Evolutionary conservation across 2,329 filamentous ascomycete species (phyloP).

Genomic region (Nothophoma quercina): DNA sequence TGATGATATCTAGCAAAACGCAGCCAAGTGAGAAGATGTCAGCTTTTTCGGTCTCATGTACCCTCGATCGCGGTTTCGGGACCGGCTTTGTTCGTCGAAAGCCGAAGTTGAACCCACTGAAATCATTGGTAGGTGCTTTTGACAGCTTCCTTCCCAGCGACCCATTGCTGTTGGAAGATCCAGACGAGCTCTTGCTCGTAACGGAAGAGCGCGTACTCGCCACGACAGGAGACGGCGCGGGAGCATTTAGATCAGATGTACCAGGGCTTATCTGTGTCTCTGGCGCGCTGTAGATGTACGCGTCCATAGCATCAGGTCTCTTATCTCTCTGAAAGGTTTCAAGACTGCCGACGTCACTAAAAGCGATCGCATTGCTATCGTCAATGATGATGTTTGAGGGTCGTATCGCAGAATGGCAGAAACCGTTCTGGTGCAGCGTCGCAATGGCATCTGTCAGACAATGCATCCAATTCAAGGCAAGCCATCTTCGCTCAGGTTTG

Average conservation of each 20-base stretch:
- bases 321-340: slow-evolving; percentile 61
- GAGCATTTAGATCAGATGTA: slow-evolving; percentile 20
- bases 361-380: slow-evolving; percentile 70
- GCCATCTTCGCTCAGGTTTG: slow-evolving; percentile 65
- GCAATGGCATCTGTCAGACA: slow-evolving; percentile 74
- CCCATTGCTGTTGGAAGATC: slow-evolving; percentile 41
- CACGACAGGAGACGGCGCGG: slow-evolving; percentile 22
- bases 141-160: slow-evolving; percentile 46
- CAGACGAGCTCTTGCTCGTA: slow-evolving; percentile 47
- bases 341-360: slow-evolving; percentile 65
- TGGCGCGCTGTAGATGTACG: slow-evolving; percentile 76
- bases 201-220: slow-evolving; percentile 37
- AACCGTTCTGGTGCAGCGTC: slow-evolving; percentile 70
- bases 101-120: slow-evolving; percentile 49
- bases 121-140: slow-evolving; percentile 44
- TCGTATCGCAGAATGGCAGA: slow-evolving; percentile 72
- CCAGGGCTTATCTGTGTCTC: slow-evolving; percentile 57
- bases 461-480: slow-evolving; percentile 77
- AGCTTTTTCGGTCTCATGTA: slow-evolving; percentile 55
- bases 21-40: slow-evolving; percentile 79
- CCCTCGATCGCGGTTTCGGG: slow-evolving; percentile 36
- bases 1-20: slow-evolving; percentile 74
- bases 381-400: slow-evolving; percentile 75
- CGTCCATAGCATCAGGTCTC: slow-evolving; percentile 69
- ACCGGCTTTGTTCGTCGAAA: slow-evolving; percentile 41